Percentiles rank a stretch among this genome's conserved stretches.
These are phyloP conservation scores for Aspergillus biplanus DNA, from an alignment of 495 filamentous ascomycete species.

Conservation along the genomic window DNA sequence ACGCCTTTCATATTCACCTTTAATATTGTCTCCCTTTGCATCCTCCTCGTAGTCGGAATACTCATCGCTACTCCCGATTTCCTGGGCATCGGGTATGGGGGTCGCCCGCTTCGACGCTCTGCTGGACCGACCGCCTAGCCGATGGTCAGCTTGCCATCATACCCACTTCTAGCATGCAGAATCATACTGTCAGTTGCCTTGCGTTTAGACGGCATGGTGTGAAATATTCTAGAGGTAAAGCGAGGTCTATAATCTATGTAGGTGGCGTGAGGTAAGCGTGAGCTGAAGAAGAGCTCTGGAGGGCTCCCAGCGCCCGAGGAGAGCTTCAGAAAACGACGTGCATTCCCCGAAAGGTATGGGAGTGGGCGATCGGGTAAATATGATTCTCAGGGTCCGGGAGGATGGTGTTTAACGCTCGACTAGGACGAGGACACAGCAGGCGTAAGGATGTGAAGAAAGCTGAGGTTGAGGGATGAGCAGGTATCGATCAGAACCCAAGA, in stretches of 20 bases:
- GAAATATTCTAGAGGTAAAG: conserved; percentile 4
- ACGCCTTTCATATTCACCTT: conserved; percentile 42
- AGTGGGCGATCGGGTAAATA: conserved; percentile 2
- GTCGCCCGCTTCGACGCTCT: conserved; percentile 68
- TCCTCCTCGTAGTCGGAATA: conserved; percentile 65
- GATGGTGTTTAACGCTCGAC: no score
- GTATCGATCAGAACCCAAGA: conserved; percentile 10
- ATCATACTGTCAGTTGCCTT: conserved; percentile 65
- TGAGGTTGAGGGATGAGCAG: conserved; percentile 8
- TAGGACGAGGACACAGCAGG: no score
- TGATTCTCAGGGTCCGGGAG: no score
- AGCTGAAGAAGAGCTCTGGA: conserved; percentile 14
- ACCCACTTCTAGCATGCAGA: conserved; percentile 31
- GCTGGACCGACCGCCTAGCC: conserved; percentile 56
- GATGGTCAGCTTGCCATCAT: conserved; percentile 38
- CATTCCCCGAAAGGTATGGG: conserved; percentile 5
- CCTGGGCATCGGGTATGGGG: conserved; percentile 66
- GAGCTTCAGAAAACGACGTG: conserved; percentile 12
- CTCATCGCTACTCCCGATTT: conserved; percentile 71
- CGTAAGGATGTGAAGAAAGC: conserved; percentile 7
- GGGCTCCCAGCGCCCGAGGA: conserved; percentile 31
- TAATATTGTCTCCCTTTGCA: conserved; percentile 45
- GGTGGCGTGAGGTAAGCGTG: not conserved
- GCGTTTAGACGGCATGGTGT: conserved; percentile 74
- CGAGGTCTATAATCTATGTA: conserved; percentile 25